Conservation (phyloP, 2,329 filamentous ascomycete species). For the Onygenales sp. region DNA sequence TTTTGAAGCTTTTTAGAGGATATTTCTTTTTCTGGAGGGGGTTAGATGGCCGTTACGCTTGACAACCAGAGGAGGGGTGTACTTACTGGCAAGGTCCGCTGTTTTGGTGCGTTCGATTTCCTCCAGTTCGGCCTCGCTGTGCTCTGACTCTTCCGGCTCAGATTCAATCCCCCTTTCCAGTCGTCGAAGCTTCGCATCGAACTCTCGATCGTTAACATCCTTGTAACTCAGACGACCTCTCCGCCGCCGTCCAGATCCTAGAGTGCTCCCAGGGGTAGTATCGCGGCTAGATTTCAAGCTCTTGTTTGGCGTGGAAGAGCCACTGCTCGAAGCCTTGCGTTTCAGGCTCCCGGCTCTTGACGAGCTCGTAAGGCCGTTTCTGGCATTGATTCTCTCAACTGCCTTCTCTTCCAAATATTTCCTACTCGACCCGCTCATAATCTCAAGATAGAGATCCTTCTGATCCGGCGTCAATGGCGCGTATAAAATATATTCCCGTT, state of each 20-base stretch:
- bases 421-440: slow-evolving; percentile 64
- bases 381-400: slow-evolving; percentile 37
- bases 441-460: slow-evolving; percentile 79
- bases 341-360: slow-evolving; percentile 44
- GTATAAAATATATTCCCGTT: slow-evolving; percentile 91
- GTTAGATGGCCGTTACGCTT: slow-evolving; percentile 19
- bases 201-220: slow-evolving; percentile 72
- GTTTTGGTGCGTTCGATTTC: slow-evolving; percentile 58
- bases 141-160: slow-evolving; percentile 32
- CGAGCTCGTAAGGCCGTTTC: slow-evolving; percentile 16
- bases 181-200: slow-evolving; percentile 57
- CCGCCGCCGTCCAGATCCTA: slow-evolving; percentile 42
- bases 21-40: slow-evolving; percentile 63
- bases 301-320: slow-evolving; percentile 50
- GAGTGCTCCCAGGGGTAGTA: slow-evolving; percentile 58
- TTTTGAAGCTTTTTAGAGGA: slow-evolving; percentile 86
- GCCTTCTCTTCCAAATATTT: slow-evolving; percentile 43
- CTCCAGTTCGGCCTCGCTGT: slow-evolving; percentile 42
- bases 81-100: slow-evolving; percentile 65
- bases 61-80: not conserved
- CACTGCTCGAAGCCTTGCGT: slow-evolving; percentile 43
- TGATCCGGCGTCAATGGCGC: slow-evolving; percentile 87
- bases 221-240: slow-evolving; percentile 50
- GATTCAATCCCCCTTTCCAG: slow-evolving; percentile 50
- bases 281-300: slow-evolving; percentile 64